A percentile compares a stretch with the other conserved stretches of the same genome.
These are phyloP conservation scores for Exobasidium cylindrosporum DNA, from an alignment of 1,284 basidiomycete genomes.

Conservation along the genomic window DNA sequence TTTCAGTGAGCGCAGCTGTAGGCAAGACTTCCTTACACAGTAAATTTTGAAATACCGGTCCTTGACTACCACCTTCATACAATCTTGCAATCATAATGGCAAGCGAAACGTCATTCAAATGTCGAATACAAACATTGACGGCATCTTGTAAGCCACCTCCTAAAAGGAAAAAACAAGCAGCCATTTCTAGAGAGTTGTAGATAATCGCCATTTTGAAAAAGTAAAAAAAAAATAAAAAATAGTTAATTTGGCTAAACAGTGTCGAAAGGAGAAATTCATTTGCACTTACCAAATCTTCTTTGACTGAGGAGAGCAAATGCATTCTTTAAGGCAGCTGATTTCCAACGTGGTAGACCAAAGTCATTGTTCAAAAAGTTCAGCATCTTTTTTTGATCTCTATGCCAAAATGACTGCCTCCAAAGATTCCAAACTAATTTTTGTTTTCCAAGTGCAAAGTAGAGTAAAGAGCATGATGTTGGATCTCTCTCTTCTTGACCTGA, in stretches of 20 bases:
- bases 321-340: slow-evolving; percentile 90
- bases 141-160: slow-evolving; percentile 86
- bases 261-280: too few relatives aligned
- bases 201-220: background rate
- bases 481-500: slow-evolving; percentile 67
- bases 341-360: slow-evolving; percentile 80
- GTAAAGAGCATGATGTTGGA: slow-evolving; percentile 81
- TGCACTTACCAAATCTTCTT: slow-evolving; percentile 39
- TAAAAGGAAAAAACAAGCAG: slow-evolving; percentile 93
- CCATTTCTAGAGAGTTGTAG: slow-evolving; percentile 59
- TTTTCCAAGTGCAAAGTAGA: slow-evolving; percentile 93
- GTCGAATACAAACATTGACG: slow-evolving; percentile 82
- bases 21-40: slow-evolving; percentile 75
- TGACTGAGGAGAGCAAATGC: slow-evolving; percentile 81
- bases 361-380: slow-evolving; percentile 89
- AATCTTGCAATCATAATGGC: slow-evolving; percentile 81
- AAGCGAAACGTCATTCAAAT: slow-evolving; percentile 83
- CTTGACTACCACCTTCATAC: slow-evolving; percentile 71
- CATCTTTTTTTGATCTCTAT: slow-evolving; percentile 85
- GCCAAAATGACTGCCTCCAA: slow-evolving; percentile 92
- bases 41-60: slow-evolving; percentile 71
- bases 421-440: slow-evolving; percentile 84
- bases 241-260: too few relatives aligned
- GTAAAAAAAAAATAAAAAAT: background rate
- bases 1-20: slow-evolving; percentile 76